Conservation (phyloP, 192 early-diverging fungal genomes). For the Globomyces pollinis-pini region DNA sequence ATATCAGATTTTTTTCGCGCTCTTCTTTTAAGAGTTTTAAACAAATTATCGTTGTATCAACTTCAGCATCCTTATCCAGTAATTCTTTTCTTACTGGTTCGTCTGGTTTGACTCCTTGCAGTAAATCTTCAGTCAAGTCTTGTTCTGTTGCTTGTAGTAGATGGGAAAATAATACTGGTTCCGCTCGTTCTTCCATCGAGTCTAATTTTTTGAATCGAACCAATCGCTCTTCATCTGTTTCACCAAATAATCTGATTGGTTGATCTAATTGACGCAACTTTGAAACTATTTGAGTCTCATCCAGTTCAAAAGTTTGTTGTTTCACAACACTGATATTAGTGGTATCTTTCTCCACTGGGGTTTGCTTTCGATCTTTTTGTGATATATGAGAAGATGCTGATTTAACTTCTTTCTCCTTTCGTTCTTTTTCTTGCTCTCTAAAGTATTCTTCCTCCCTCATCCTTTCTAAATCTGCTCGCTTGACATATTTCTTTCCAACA, state of each 20-base stretch:
- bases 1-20: constrained; percentile 59
- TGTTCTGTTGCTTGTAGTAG: constrained; percentile 76
- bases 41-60: constrained; percentile 68
- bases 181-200: constrained; percentile 68
- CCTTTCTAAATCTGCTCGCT: constrained; percentile 70
- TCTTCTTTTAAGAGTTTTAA: constrained; percentile 69
- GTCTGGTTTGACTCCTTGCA: constrained; percentile 28
- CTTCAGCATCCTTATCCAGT: constrained; percentile 31
- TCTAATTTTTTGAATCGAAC: constrained; percentile 74
- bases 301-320: background rate
- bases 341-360: background rate
- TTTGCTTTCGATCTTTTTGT: background rate
- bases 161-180: constrained; percentile 54
- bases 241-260: constrained; percentile 90
- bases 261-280: constrained; percentile 78
- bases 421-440: constrained; percentile 43
- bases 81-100: too few species aligned
- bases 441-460: constrained; percentile 53
- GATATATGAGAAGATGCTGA: too few species aligned
- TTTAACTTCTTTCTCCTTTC: constrained; percentile 28
- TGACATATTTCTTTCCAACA: constrained; percentile 59
- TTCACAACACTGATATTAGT: background rate
- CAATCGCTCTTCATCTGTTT: constrained; percentile 71
- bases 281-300: constrained; percentile 63
- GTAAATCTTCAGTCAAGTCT: constrained; percentile 22